phyloP scores from a whole-genome alignment of 768 basidiomycete species.

The Dentipellis fragilis region DNA sequence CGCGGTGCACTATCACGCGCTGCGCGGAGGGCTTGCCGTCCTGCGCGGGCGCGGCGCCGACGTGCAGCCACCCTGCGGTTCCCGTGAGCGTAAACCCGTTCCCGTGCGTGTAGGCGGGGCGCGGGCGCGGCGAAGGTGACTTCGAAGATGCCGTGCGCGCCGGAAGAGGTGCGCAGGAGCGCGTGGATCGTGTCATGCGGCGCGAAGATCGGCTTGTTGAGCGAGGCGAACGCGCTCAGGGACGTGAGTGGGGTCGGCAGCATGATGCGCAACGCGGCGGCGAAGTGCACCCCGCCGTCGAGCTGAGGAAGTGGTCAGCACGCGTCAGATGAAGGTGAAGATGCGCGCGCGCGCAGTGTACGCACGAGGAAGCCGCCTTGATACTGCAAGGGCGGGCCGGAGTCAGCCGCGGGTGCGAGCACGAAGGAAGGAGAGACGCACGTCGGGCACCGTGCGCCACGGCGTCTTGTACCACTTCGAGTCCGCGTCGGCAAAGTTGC shows the following conservation, averaged over 20 bases:
- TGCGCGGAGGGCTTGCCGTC: neutral
- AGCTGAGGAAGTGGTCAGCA: constrained; percentile 30
- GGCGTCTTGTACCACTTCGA: constrained; percentile 74
- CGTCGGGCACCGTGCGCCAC: constrained; percentile 78
- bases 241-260: constrained; percentile 42
- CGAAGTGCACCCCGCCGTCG: constrained; percentile 72
- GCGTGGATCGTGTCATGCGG: constrained; percentile 76
- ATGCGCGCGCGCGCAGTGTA: neutral
- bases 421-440: constrained; percentile 25
- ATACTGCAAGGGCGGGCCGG: constrained; percentile 30
- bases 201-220: constrained; percentile 60
- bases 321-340: constrained; percentile 3
- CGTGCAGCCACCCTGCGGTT: constrained; percentile 48
- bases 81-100: constrained; percentile 47
- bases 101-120: constrained; percentile 13
- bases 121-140: constrained; percentile 55
- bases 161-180: constrained; percentile 34
- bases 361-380: constrained; percentile 74
- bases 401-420: neutral
- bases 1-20: constrained; percentile 22
- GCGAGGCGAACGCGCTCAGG: constrained; percentile 54
- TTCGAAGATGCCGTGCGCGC: constrained; percentile 50
- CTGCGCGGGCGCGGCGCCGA: constrained; percentile 15
- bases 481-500: constrained; percentile 46
- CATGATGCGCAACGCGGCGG: constrained; percentile 51